Conservation (phyloP, 2,329 filamentous ascomycete species). For the Cercospora nicotianae region DNA sequence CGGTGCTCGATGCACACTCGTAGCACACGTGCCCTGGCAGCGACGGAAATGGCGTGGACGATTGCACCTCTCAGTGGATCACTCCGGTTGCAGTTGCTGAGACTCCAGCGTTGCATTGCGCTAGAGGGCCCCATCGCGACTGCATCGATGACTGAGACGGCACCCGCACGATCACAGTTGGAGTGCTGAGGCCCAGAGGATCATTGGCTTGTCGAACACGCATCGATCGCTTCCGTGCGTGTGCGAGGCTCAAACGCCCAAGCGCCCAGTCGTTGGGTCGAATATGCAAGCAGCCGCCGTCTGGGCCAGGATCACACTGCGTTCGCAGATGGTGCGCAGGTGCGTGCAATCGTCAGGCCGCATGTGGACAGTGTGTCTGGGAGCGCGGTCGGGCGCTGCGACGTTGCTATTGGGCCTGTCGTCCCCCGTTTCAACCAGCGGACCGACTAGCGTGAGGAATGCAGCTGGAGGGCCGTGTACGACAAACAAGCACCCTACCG, state of each 20-base stretch:
- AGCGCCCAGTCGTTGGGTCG: conserved; percentile 30
- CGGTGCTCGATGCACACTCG: conserved; percentile 4
- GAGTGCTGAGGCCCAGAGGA: neutral
- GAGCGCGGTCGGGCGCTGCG: conserved; percentile 15
- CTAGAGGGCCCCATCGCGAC: conserved; percentile 1
- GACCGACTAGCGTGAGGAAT: conserved; percentile 31
- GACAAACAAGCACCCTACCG: conserved; percentile 23
- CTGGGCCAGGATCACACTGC: conserved; percentile 35
- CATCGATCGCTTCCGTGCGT: conserved; percentile 14
- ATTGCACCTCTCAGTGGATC: conserved; percentile 5
- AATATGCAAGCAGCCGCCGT: conserved; percentile 36
- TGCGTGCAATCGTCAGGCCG: conserved; percentile 28
- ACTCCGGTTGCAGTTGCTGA: conserved; percentile 14
- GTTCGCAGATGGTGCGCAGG: conserved; percentile 38
- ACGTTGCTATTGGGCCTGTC: conserved; percentile 20
- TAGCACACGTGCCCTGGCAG: conserved; percentile 4
- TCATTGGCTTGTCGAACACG: neutral
- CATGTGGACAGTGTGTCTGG: conserved; percentile 18
- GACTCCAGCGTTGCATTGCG: neutral
- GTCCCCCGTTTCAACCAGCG: conserved; percentile 26
- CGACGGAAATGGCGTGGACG: conserved; percentile 14
- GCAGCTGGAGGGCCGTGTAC: conserved; percentile 25
- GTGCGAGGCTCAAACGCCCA: conserved; percentile 30
- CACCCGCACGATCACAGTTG: conserved; percentile 7
- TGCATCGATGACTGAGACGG: conserved; percentile 2